A percentile compares a stretch with the other conserved stretches of the same genome.
phyloP scores from a whole-genome alignment of 768 basidiomycete species.

The Daedaleopsis sinensis region DNA sequence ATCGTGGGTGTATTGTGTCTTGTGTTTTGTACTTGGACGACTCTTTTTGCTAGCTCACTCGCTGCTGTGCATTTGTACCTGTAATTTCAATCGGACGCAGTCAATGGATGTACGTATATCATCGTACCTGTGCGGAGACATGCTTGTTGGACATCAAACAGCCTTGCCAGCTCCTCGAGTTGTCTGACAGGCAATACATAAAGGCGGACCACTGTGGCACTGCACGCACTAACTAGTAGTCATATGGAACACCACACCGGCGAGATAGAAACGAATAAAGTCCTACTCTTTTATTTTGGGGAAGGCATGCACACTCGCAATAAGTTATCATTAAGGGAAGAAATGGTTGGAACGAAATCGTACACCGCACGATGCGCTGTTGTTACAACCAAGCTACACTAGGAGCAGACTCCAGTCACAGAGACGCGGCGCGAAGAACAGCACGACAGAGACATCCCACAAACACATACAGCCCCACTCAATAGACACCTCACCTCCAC shows the following conservation, averaged over 20 bases:
- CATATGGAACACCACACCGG: too few species aligned
- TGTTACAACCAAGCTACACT: slow-evolving; percentile 7
- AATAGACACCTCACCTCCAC: neutral
- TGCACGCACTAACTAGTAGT: neutral
- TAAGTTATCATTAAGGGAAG: slow-evolving; percentile 7
- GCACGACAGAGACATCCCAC: neutral
- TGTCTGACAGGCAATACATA: too few species aligned
- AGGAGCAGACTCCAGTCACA: neutral
- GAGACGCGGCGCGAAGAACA: neutral
- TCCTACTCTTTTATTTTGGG: too few species aligned
- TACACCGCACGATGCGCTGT: neutral
- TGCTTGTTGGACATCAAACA: neutral
- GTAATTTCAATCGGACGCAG: too few species aligned
- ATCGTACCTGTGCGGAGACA: too few species aligned
- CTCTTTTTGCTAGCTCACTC: too few species aligned
- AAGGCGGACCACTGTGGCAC: too few species aligned
- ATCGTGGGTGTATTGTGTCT: too few species aligned
- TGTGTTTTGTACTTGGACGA: too few species aligned
- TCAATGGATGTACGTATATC: too few species aligned
- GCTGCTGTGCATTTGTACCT: too few species aligned
- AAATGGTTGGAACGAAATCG: slow-evolving; percentile 8
- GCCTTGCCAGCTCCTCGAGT: too few species aligned
- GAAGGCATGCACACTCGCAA: neutral
- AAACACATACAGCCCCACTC: neutral
- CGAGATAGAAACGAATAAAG: neutral